Evolutionary conservation across 2,329 filamentous ascomycete genomes (phyloP).

Genomic region (Rutstroemia sp.): DNA sequence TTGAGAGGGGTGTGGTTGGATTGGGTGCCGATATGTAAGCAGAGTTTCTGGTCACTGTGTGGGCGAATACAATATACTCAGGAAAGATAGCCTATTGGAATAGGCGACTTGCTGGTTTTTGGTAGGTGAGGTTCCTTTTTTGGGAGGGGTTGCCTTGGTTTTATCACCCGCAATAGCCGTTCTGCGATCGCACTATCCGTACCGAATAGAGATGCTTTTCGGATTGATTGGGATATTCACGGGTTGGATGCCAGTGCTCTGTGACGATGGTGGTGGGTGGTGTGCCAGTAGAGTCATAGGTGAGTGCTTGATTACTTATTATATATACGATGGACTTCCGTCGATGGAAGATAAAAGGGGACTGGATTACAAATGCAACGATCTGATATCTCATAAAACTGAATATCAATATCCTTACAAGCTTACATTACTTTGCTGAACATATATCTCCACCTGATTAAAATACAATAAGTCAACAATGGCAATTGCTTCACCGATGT

Average conservation of each 20-base stretch:
- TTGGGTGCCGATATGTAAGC: conserved; percentile 5
- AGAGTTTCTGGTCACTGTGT: neutral
- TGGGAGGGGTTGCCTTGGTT: neutral
- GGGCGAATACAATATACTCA: neutral
- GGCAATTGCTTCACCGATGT: conserved; percentile 2
- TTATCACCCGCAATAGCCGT: too few relatives aligned
- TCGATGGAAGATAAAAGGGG: neutral
- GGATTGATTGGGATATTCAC: too few relatives aligned
- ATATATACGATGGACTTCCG: conserved; percentile 1
- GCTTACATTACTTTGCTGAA: neutral
- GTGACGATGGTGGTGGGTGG: too few relatives aligned
- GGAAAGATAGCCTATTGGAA: conserved; percentile 4
- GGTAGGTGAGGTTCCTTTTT: too few relatives aligned
- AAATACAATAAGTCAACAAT: neutral
- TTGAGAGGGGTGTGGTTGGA: neutral
- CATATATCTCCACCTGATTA: neutral
- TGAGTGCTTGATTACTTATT: conserved; percentile 5
- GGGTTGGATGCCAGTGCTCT: too few relatives aligned
- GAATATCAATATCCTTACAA: neutral
- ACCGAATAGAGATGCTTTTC: neutral
- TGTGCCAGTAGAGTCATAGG: neutral
- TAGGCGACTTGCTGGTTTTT: neutral
- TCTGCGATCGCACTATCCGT: too few relatives aligned
- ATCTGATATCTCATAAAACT: too few relatives aligned
- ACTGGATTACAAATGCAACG: neutral